phyloP scores from a whole-genome alignment of 306 rosid genomes.

The Glycine tomentella region DNA sequence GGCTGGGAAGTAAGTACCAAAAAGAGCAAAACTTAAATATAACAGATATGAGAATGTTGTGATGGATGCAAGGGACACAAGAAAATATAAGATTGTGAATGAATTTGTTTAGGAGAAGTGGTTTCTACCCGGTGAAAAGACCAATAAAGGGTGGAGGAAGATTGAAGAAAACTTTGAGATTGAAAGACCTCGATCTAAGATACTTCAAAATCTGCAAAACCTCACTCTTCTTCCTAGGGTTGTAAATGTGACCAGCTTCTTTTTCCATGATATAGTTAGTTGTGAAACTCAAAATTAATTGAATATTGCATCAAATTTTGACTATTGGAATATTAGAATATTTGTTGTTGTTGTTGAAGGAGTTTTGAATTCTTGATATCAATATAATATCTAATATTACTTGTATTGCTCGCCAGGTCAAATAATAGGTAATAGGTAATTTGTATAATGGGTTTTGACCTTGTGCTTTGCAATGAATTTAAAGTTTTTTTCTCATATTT shows the following conservation, averaged over 20 bases:
- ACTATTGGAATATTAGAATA: not conserved
- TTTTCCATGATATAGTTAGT: not conserved
- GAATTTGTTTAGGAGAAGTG: not conserved
- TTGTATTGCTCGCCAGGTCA: not conserved
- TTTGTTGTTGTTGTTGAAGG: not conserved
- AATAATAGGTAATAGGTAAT: not conserved
- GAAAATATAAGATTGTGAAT: not conserved
- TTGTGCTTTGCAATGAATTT: not conserved
- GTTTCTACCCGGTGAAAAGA: not conserved
- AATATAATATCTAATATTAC: conserved; percentile 1
- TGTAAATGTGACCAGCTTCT: not conserved
- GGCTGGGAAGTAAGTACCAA: not conserved
- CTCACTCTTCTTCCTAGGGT: not conserved
- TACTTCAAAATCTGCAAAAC: not conserved
- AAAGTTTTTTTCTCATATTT: not conserved
- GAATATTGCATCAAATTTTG: conserved; percentile 11
- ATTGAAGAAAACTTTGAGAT: not conserved
- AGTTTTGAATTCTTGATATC: not conserved
- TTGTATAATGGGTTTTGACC: not conserved
- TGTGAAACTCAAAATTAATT: not conserved
- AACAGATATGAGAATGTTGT: not conserved
- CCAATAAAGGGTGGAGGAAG: not conserved
- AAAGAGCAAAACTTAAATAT: not conserved
- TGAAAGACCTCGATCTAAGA: not conserved
- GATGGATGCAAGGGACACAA: conserved; percentile 3